Evolutionary conservation across 768 basidiomycete genomes (phyloP).

Genomic region (Russula griseocarnosa): DNA sequence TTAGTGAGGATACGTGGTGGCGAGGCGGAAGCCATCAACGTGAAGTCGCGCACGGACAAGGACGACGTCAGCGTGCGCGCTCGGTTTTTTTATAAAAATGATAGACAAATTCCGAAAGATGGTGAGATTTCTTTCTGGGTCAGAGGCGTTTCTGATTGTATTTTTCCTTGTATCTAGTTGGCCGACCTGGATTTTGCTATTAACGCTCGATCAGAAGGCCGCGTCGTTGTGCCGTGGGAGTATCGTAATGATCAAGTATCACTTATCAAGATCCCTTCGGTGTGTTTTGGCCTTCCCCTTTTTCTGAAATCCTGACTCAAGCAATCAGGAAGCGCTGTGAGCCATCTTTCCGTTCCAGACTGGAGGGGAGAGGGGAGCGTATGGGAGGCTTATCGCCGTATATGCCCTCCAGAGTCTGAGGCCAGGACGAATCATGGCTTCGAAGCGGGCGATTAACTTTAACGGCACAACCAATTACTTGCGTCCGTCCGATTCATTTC

Average conservation of each 20-base stretch:
- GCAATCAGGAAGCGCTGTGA: conserved; percentile 45
- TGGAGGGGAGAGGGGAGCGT: conserved; percentile 82
- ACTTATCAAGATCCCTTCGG: conserved; percentile 44
- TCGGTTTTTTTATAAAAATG: conserved; percentile 70
- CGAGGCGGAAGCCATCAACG: conserved; percentile 51
- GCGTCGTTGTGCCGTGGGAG: conserved; percentile 92
- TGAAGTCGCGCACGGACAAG: conserved; percentile 55
- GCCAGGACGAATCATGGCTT: conserved; percentile 82
- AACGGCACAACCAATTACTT: conserved; percentile 33
- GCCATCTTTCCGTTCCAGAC: conserved; percentile 62
- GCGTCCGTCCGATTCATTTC: conserved; percentile 32
- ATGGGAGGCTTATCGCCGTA: conserved; percentile 94
- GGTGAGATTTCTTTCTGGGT: conserved; percentile 38
- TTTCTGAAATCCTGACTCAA: not conserved
- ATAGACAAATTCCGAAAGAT: conserved; percentile 62
- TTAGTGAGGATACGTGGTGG: conserved; percentile 77
- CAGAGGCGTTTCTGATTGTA: conserved; percentile 2
- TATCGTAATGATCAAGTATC: conserved; percentile 66
- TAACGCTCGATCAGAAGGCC: conserved; percentile 90
- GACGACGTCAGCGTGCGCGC: conserved; percentile 74
- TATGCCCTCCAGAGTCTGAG: conserved; percentile 72
- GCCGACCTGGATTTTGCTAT: conserved; percentile 95
- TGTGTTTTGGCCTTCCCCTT: conserved; percentile 27
- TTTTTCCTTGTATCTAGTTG: conserved; percentile 44
- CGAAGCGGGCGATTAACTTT: conserved; percentile 53